These are phyloP conservation scores for Ophiognomonia clavigignenti-juglandacearum DNA, from an alignment of 2,329 filamentous ascomycete species.

Conservation along the genomic window DNA sequence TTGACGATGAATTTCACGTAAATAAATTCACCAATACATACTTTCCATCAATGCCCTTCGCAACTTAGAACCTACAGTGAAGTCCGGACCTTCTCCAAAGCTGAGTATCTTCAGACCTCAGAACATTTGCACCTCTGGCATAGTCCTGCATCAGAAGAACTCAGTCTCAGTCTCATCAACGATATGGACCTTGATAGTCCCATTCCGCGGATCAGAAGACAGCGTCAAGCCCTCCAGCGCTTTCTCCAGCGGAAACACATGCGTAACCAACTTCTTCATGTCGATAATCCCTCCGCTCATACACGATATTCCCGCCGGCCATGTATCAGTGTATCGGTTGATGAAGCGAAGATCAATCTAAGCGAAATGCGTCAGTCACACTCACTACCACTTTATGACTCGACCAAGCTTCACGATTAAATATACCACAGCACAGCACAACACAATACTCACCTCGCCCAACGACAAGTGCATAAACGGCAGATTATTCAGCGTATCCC, in stretches of 20 bases:
- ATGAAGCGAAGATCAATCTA: constrained; percentile 68
- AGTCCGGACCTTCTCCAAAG: too few relatives aligned
- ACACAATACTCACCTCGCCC: constrained; percentile 41
- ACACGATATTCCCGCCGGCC: constrained; percentile 60
- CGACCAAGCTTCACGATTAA: too few relatives aligned
- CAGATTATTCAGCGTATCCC: constrained; percentile 57
- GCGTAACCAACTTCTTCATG: constrained; percentile 57
- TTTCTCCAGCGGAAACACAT: constrained; percentile 57
- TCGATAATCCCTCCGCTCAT: constrained; percentile 56
- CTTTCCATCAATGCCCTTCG: too few relatives aligned
- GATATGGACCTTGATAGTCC: constrained; percentile 57
- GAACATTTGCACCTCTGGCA: too few relatives aligned
- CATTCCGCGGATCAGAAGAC: constrained; percentile 44
- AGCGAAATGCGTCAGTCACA: background rate
- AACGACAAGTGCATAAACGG: constrained; percentile 63
- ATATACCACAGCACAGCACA: background rate
- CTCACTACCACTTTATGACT: too few relatives aligned
- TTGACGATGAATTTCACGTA: too few relatives aligned
- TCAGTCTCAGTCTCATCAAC: constrained; percentile 38
- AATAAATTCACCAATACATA: too few relatives aligned
- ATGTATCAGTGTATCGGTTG: constrained; percentile 66
- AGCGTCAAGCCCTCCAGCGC: constrained; percentile 54
- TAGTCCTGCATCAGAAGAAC: constrained; percentile 1
- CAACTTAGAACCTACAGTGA: too few relatives aligned
- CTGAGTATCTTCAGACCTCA: too few relatives aligned